Conservation (phyloP, 805 yeast species). For the Saccharomycodes ludwigii region DNA sequence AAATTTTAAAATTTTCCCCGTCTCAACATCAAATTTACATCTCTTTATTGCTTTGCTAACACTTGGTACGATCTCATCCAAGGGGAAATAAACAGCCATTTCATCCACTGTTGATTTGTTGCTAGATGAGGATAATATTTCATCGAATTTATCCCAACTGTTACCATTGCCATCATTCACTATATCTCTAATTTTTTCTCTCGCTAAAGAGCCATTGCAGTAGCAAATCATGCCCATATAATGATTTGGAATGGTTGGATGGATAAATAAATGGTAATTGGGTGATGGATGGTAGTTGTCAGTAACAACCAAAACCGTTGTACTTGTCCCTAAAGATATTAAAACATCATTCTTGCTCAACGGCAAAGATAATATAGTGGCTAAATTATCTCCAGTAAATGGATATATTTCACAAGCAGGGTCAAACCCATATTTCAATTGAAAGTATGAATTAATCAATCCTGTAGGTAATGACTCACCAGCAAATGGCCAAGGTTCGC, state of each 20-base stretch:
- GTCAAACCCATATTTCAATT: conserved; percentile 49
- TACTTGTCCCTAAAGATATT: conserved; percentile 82
- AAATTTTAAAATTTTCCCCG: conserved; percentile 18
- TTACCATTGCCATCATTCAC: conserved; percentile 31
- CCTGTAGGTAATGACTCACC: conserved; percentile 46
- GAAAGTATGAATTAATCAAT: conserved; percentile 45
- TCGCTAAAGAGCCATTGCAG: conserved; percentile 80
- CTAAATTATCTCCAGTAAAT: conserved; percentile 85
- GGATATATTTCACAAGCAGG: conserved; percentile 50
- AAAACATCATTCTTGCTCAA: conserved; percentile 63
- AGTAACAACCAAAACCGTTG: conserved; percentile 75
- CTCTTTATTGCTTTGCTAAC: conserved; percentile 52
- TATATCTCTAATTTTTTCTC: conserved; percentile 61
- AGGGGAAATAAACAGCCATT: conserved; percentile 74
- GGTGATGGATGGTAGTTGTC: conserved; percentile 67
- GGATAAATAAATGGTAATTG: conserved; percentile 74
- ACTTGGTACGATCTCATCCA: conserved; percentile 87
- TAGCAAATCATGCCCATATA: conserved; percentile 95
- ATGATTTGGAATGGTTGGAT: conserved; percentile 64
- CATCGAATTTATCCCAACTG: conserved; percentile 53
- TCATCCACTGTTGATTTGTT: too few species aligned
- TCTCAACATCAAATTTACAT: conserved; percentile 26
- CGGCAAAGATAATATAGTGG: conserved; percentile 77
- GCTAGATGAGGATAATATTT: too few species aligned
- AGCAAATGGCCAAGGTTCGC: conserved; percentile 11